Percentiles rank a stretch among this genome's conserved stretches.
phyloP scores from a whole-genome alignment of 2,329 filamentous ascomycete species.

The Calonectria hongkongensis region DNA sequence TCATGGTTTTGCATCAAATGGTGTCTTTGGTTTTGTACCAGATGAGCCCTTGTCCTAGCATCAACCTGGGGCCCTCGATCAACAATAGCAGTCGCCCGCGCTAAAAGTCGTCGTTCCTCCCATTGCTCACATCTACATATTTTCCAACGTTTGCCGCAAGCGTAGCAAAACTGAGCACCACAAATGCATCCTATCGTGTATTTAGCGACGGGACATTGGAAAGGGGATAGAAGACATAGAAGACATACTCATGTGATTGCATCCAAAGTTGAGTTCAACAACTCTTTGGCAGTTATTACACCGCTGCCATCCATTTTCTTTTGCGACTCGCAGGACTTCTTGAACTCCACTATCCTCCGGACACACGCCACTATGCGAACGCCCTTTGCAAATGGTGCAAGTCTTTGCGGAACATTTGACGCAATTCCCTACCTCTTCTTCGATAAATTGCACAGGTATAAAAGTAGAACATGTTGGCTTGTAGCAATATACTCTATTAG shows the following conservation, averaged over 20 bases:
- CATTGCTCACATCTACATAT: slow-evolving; percentile 61
- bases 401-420: slow-evolving; percentile 64
- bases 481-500: slow-evolving; percentile 72
- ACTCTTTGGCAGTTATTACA: slow-evolving; percentile 68
- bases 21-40: slow-evolving; percentile 11
- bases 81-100: slow-evolving; percentile 59
- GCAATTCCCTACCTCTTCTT: slow-evolving; percentile 63
- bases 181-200: slow-evolving; percentile 65
- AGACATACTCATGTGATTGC: slow-evolving; percentile 74
- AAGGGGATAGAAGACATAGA: too few relatives aligned
- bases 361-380: slow-evolving; percentile 68
- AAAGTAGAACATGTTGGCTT: slow-evolving; percentile 66
- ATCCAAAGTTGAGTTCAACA: slow-evolving; percentile 70
- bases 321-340: slow-evolving; percentile 63
- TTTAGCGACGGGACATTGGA: background rate
- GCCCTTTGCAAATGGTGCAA: slow-evolving; percentile 70
- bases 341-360: slow-evolving; percentile 64
- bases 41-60: background rate
- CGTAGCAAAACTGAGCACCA: slow-evolving; percentile 68
- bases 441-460: slow-evolving; percentile 61
- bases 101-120: slow-evolving; percentile 58
- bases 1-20: slow-evolving; percentile 58
- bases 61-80: slow-evolving; percentile 47
- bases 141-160: slow-evolving; percentile 65
- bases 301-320: slow-evolving; percentile 69